Evolutionary conservation across 768 basidiomycete species (phyloP).

Genomic region (Neoboletus brunneissimus): DNA sequence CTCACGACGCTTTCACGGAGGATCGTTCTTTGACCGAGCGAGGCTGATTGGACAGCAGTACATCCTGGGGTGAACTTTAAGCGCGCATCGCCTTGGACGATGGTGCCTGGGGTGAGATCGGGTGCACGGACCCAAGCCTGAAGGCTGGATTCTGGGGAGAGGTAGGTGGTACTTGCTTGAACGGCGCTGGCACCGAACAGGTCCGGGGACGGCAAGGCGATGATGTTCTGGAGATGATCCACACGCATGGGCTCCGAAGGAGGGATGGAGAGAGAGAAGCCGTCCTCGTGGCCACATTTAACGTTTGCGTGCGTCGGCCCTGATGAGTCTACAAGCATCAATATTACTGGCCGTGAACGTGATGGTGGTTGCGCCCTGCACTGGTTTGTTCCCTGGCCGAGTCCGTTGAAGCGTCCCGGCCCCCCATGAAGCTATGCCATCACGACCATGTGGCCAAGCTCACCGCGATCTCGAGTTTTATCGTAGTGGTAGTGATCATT

Average conservation of each 20-base stretch:
- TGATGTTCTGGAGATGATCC: not conserved
- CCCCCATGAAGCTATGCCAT: no score
- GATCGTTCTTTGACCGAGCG: not conserved
- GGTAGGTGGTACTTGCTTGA: not conserved
- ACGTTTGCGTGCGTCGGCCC: no score
- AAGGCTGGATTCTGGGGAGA: not conserved
- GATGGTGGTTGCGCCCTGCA: no score
- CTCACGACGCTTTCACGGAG: constrained; percentile 1
- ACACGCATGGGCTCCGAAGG: not conserved
- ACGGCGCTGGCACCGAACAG: not conserved
- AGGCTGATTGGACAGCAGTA: not conserved
- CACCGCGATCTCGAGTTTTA: no score
- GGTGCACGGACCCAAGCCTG: not conserved
- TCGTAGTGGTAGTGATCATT: no score
- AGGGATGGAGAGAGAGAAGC: no score
- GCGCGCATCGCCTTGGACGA: not conserved
- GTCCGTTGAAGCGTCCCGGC: no score
- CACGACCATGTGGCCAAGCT: no score
- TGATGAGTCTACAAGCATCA: no score
- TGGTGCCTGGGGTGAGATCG: not conserved
- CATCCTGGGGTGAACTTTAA: not conserved
- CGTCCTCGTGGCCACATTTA: no score
- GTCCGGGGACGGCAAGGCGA: not conserved
- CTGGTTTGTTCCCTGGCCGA: no score
- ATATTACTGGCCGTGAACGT: no score